Base-by-base conservation (phyloP, 148 eudicot genomes). In the Nyssa sinensis region DNA sequence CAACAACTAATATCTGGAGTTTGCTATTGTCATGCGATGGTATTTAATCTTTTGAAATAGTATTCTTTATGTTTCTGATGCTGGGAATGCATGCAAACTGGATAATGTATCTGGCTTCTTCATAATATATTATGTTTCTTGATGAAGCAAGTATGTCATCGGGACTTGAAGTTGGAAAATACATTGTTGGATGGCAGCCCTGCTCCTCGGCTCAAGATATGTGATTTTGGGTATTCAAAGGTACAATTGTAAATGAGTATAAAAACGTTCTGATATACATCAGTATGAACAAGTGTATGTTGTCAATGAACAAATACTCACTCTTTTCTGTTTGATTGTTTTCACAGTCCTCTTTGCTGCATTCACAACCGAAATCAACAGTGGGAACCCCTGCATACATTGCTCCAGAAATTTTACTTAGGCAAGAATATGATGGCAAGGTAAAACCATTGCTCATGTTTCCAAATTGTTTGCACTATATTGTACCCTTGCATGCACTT, bases 301-400 rank as follows among this genome's bases (percentile, higher is more conserved):
- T n/a, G n/a, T n/a, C n/a, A n/a, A n/a, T n/a, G n/a, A n/a, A n/a
- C n/a, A n/a, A n/a, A n/a, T n/a, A n/a, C n/a, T n/a, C n/a, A n/a
- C n/a, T n/a, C n/a, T n/a, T n/a, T n/a, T n/a, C n/a, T n/a, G n/a
- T n/a, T n/a, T n/a, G 55, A 34, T 33, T 30, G 59, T 47, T 77
- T 83, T 74, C 69, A 12, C 88, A 93, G 98, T 93, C 98, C 33
- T 86, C 98, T 16, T 82, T 93, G 66, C 87, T 91, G 83, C 98
- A 93, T 79, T 93, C 98, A 28, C 97, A 93, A 84, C 98, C 98
- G 31, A 93, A 91, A 76, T 93, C 98, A 41, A 91, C 93, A 8
- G 98, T 93, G 82, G 98, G 98, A 34, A 93, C 97, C 73, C 98
- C 97, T 73, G 98, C 97, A 62, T 93, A 93, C 79, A 91, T 93